Base-by-base conservation (phyloP, 352 stramenopile genomes). In the Phytophthora rubi region DNA sequence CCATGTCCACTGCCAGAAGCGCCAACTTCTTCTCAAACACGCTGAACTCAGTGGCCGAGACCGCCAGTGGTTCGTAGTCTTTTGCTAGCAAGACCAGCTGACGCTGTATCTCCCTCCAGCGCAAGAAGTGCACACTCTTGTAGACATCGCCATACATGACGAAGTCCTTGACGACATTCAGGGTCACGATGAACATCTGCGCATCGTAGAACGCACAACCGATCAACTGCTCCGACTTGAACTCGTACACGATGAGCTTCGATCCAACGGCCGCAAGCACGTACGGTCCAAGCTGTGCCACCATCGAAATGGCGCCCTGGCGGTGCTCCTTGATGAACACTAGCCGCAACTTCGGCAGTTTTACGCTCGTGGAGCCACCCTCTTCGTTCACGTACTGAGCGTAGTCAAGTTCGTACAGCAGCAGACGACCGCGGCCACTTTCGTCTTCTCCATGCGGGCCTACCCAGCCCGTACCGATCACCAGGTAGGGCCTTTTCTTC, bases 371-470 rank as follows among this genome's bases (percentile, higher is more conserved):
- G 4, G 73, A 65, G 18, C 86, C 86, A 8, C 85, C 85, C 32
- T 87, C 80, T 69, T 92, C 72, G 13, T 91, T 92, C 33, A 92
- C 88, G 53, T 96, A 96, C 74, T 96, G 89, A 3, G 89, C 89
- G 60, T 96, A 96, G 56, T 96, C 89, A 10, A 96, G 67, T 76
- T 97, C 88, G 71, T 97, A 97, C 0, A 97, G 75, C 21, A 97
- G 59, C 18, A 97, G 65, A 0, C 90, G 83, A 4, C 90, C 90
- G 23, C 89, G 89, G 0, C 89, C 90, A 65, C 88, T 94, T 63
- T 95, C 87, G 45, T 97, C 90, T 76, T 97, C 90, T 15, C 90
- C 90, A 28, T 96, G 85, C 0, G 89, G 89, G 8, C 86, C 85
- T 1, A 97, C 85, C 68, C 87, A 95, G 4, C 90, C 89, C 2